A percentile compares a stretch with the other conserved stretches of the same genome.
Evolutionary conservation across 116 monocot genomes (phyloP).

Genomic region (Thalassia testudinum): DNA sequence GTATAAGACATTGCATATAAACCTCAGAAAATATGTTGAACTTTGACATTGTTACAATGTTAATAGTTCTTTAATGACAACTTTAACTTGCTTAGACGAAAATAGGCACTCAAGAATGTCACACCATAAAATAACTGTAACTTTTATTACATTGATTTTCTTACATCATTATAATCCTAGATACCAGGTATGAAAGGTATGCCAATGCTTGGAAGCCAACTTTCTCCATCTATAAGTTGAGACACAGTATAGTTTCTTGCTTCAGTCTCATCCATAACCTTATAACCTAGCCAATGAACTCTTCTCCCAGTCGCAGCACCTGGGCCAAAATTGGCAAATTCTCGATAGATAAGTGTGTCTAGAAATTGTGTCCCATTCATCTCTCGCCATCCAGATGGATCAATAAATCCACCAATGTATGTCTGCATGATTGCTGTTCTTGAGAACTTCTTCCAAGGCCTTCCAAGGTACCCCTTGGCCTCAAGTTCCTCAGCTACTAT

Average conservation of each 20-base stretch:
- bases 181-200: not conserved
- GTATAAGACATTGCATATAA: no score
- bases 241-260: not conserved
- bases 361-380: not conserved
- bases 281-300: slow-evolving; percentile 1
- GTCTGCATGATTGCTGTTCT: slow-evolving; percentile 4
- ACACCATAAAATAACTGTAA: no score
- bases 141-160: no score
- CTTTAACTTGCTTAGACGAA: no score
- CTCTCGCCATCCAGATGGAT: slow-evolving; percentile 2
- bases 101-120: no score
- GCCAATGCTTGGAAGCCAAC: not conserved
- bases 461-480: slow-evolving; percentile 7
- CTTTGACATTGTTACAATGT: no score
- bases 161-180: no score
- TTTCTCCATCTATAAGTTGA: not conserved
- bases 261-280: not conserved
- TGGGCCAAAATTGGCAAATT: not conserved
- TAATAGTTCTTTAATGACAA: no score
- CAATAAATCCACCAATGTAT: slow-evolving; percentile 1
- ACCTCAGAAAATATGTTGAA: no score
- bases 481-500: slow-evolving; percentile 1
- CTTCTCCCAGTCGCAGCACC: not conserved
- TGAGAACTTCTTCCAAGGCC: slow-evolving; percentile 11
- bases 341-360: not conserved